Conservation (phyloP, 352 stramenopile species). For the Phytophthora sansomeana region DNA sequence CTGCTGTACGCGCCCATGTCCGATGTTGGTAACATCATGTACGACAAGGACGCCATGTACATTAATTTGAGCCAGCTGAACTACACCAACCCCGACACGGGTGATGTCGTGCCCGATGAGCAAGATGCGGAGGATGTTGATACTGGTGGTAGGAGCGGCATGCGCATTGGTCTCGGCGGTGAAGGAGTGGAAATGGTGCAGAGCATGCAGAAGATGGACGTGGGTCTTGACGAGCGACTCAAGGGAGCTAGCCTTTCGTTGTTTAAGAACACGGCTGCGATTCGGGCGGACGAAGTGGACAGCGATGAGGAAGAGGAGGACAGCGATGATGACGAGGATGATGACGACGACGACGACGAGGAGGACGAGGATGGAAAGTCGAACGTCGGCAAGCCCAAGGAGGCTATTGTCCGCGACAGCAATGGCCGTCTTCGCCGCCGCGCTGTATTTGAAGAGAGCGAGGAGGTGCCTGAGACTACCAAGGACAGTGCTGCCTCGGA, state of each 20-base stretch:
- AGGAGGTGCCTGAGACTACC: conserved; percentile 26
- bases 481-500: conserved; percentile 36
- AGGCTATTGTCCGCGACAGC: conserved; percentile 75
- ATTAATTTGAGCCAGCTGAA: conserved; percentile 96
- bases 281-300: conserved; percentile 84
- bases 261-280: conserved; percentile 94
- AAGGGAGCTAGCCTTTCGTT: conserved; percentile 94
- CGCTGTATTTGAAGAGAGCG: conserved; percentile 79
- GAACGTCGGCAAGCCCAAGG: conserved; percentile 67
- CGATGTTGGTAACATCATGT: conserved; percentile 98
- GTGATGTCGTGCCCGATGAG: conserved; percentile 65
- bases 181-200: conserved; percentile 95
- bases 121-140: conserved; percentile 53
- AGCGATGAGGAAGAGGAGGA: conserved; percentile 65
- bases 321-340: conserved; percentile 54
- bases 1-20: conserved; percentile 89
- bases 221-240: conserved; percentile 96
- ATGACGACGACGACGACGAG: conserved; percentile 64
- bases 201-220: conserved; percentile 92
- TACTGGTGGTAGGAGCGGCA: conserved; percentile 22
- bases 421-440: conserved; percentile 77
- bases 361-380: conserved; percentile 51
- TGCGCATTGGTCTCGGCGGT: conserved; percentile 50
- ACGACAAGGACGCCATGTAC: conserved; percentile 99
- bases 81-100: conserved; percentile 94